Base-by-base conservation (phyloP, 768 basidiomycete species). In the Solioccasus polychromus region DNA sequence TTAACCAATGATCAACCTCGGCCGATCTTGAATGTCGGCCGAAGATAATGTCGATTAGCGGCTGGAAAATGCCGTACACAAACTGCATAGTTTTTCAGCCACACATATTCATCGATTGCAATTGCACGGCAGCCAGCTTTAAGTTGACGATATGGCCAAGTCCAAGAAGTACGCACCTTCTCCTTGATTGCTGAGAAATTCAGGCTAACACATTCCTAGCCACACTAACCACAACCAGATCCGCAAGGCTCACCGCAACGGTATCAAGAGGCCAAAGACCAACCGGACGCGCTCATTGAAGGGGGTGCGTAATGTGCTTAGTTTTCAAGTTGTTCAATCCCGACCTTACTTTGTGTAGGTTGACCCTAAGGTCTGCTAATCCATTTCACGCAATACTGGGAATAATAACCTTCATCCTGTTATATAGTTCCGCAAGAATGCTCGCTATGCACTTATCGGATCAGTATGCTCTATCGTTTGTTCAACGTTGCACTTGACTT, bases 171-270 rank as follows among this genome's bases (percentile, higher is more conserved):
- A 67, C 45, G 80, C 58, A 20, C 48, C 42, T 43, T 43, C 31
- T 15, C 43, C 24, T 30, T 17, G 4, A 20, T 29, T 51, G 39
- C n/a, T n/a, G n/a, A n/a, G n/a, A 48, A 42, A 54, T 34, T 12
- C 23, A 37, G 31, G 35, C 45, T 63, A 38, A 64, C 37, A 11
- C 35, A 6, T 35, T 36, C 8, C 47, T 51, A 92, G 88, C 62
- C 86, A 92, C 68, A 91, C 87, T 62, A 91, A 90, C 71, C 93
- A 95, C 80, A 96, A 95, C 78, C 92, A 96, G 76, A 91, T 60
- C 78, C 83, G 82, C 71, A 97, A 96, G 82, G 92, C 95, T 55
- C 95, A 98, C 78, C 82, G 88, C 55, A 98, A 98, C 77, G 95
- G 94, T 63, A 95, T 97, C 76, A 92, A 88, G 75, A 81, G 77